Conservation (phyloP, 331 rosid species). For the Erythrophleum ivorense region DNA sequence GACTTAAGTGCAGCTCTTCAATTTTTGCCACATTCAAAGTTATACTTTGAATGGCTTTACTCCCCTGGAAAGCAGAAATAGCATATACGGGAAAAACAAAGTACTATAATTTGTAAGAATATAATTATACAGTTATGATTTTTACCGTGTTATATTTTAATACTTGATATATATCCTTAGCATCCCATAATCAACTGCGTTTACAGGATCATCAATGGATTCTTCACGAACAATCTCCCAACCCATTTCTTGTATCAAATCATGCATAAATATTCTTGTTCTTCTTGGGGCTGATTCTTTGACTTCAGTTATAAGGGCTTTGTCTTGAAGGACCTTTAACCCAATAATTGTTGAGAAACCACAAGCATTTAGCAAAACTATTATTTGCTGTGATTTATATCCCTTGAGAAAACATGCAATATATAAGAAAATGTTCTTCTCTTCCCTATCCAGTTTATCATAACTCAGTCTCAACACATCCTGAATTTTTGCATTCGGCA, state of each 20-base stretch:
- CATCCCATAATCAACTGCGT: constrained; percentile 42
- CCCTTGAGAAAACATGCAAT: neutral
- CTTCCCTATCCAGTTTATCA: too few relatives aligned
- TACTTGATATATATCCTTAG: constrained; percentile 31
- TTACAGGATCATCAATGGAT: constrained; percentile 31
- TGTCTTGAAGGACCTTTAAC: constrained; percentile 39
- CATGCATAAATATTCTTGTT: constrained; percentile 36
- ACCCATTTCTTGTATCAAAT: constrained; percentile 44
- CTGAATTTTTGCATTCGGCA: neutral
- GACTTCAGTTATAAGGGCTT: constrained; percentile 14
- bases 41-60: constrained; percentile 47
- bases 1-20: constrained; percentile 26
- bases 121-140: constrained; percentile 6
- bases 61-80: constrained; percentile 19
- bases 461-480: too few relatives aligned
- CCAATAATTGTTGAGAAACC: constrained; percentile 40
- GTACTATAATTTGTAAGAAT: too few relatives aligned
- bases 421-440: too few relatives aligned
- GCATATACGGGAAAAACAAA: too few relatives aligned
- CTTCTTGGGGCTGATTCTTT: too few relatives aligned
- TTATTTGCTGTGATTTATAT: neutral
- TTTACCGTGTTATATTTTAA: constrained; percentile 37
- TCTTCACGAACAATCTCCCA: constrained; percentile 36
- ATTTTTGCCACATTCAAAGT: constrained; percentile 29
- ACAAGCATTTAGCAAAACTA: constrained; percentile 44